Evolutionary conservation across 768 basidiomycete genomes (phyloP), one percentile per base, ranked within the genome.

Genomic region (Psilocybe subaeruginosa): DNA sequence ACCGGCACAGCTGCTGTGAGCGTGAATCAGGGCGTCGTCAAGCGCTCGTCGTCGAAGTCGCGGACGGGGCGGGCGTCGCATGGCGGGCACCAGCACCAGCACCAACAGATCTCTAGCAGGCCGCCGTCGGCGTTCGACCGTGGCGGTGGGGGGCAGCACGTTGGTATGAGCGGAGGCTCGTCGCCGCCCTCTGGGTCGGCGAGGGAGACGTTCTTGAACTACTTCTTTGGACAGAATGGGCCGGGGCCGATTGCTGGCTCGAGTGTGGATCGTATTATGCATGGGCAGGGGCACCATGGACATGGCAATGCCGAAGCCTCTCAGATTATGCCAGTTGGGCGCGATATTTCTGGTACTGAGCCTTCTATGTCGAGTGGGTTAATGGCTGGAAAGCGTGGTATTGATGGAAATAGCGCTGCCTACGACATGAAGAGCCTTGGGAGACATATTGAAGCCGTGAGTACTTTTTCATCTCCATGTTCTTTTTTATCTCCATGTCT

Each of bases 381-480:
- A 29, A 81, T 91, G 84, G 85, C 85, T 17, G 84, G 85, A 12
- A 89, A 86, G 76, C 77, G 84, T 54, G 78, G 80, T 9, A 72
- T 92, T 52, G 92, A 95, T 67, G 90, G 80, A 51, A 91, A 80
- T 72, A 91, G 83, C 67, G 91, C 95, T 58, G 95, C 92, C 50
- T 98, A 88, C 73, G 97, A 99, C 73, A 99, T 99, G 97, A 98
- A 95, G 82, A 97, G 95, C 70, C 80, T 99, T 55, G 95, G 96
- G 46, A 95, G 91, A 76, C 97, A 99, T 70, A 92, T 99, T 61
- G 97, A 99, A 75, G 93, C 96, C 64, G 96, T 98, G 70, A 82
- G 93, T 86, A 23, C 23, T 17, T 53, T 16, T 55, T 17, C 37
- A 47, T 30, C 23, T 23, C 2, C 23, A 23, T 23, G 2, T 29